Conservation (phyloP, 306 rosid species). For the Citrullus colocynthis region DNA sequence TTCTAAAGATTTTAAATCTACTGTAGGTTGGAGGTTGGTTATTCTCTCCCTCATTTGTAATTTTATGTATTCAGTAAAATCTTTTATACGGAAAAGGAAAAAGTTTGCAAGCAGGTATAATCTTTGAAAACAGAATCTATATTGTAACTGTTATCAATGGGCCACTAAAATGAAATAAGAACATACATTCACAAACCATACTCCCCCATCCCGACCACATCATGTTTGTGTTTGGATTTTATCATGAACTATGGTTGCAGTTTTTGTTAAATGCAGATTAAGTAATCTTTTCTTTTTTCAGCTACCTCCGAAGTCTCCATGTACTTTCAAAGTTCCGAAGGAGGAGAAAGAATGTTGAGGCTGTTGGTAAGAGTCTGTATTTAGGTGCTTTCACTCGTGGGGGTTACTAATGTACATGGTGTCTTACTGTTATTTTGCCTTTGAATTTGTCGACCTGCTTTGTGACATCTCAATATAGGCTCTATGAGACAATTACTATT, state of each 20-base stretch:
- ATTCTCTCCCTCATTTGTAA: background rate
- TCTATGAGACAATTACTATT: background rate
- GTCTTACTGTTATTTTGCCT: background rate
- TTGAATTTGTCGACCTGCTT: slow-evolving; percentile 8
- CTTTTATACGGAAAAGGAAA: background rate
- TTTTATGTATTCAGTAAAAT: background rate
- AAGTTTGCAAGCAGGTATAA: background rate
- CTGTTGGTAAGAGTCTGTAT: slow-evolving; percentile 6
- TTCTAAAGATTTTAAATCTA: background rate
- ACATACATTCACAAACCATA: background rate
- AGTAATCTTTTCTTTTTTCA: slow-evolving; percentile 6
- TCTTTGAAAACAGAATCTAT: background rate
- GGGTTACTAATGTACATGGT: background rate
- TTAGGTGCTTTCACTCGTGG: background rate
- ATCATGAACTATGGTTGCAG: background rate
- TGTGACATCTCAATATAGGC: background rate
- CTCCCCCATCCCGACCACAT: background rate
- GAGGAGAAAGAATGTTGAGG: slow-evolving; percentile 11
- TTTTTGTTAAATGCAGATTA: background rate
- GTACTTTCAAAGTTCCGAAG: slow-evolving; percentile 4
- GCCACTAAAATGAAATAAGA: background rate
- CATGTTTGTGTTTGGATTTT: background rate
- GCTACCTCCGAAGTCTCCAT: slow-evolving; percentile 6
- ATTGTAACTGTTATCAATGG: background rate
- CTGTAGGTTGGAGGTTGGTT: background rate